A percentile compares a stretch with the other conserved stretches of the same genome.
Evolutionary conservation across 2,329 filamentous ascomycete genomes (phyloP).

Genomic region (Thelonectria blattea): DNA sequence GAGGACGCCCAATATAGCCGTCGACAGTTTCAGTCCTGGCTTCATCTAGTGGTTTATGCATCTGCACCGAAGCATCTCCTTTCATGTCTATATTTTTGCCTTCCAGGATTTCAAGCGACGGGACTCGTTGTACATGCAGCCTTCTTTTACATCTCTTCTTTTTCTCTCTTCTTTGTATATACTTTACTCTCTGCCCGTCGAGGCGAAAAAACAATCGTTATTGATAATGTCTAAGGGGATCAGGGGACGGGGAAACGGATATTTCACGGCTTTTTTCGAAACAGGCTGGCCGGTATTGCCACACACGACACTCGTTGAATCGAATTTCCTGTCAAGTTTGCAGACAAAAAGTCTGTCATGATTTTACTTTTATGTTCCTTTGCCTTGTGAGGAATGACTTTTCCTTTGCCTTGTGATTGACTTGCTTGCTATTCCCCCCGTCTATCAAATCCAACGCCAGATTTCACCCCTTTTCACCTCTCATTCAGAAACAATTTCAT

Average conservation of each 20-base stretch:
- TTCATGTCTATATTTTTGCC: constrained; percentile 1
- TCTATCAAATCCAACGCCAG: not conserved
- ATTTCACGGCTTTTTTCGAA: not conserved
- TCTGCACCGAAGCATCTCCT: no score
- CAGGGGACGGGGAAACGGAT: constrained; percentile 2
- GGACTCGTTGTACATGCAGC: constrained; percentile 8
- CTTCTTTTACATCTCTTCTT: not conserved
- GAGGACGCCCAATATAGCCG: constrained; percentile 31
- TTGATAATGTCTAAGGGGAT: constrained; percentile 20
- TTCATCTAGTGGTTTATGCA: constrained; percentile 28
- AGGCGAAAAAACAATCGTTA: not conserved
- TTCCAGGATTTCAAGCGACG: constrained; percentile 14
- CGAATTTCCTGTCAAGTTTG: not conserved
- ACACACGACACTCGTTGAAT: constrained; percentile 13
- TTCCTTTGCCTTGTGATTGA: no score
- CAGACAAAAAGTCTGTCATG: constrained; percentile 1
- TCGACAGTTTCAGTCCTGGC: constrained; percentile 35
- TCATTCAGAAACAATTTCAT: no score
- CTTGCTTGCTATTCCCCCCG: no score
- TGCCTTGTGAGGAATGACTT: not conserved
- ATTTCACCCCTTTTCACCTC: no score
- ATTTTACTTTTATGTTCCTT: not conserved
- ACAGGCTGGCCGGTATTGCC: constrained; percentile 1
- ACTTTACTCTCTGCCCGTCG: not conserved
- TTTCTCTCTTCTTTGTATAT: constrained; percentile 10